Evolutionary conservation across 2,329 filamentous ascomycete species (phyloP), one percentile per base, ranked within the genome.

Genomic region (Penicillium nordicum): DNA sequence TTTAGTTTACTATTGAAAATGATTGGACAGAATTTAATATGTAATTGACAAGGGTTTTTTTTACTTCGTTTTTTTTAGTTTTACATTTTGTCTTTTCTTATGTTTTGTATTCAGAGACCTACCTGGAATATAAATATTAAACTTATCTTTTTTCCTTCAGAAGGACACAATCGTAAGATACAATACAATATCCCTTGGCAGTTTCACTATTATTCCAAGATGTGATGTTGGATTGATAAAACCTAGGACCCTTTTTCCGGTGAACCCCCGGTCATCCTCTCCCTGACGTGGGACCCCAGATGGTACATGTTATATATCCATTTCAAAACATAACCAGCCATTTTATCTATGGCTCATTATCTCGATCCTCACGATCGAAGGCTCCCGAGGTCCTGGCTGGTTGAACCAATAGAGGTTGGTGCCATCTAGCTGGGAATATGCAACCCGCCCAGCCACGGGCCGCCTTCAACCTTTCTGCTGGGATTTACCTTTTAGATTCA

Each of bases 351-450:
- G 14, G 16, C 7, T 23, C 8, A 23, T 32, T 16, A 23, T 48
- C 23, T 41, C 45, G 45, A 54, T 50, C n/a, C 51, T 42, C 23
- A n/a, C 37, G 30, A 50, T 50, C 45, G 44, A 40, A 42, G 29
- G 11, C 44, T 30, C 18, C 18, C 18, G 18, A 18, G 18, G 18
- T 18, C 18, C 47, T 44, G 14, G 25, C 25, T 37, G 16, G 21
- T 18, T 32, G 62, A 48, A 44, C 69, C 69, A 72, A 72, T 71
- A 50, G 50, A 51, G 57, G 56, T 36, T 43, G 52, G 66, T 68
- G 56, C 70, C 70, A 65, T 54, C 55, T 47, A 51, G 60, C 62
- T 67, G 70, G 70, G 65, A 68, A 67, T 60, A 63, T 38, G 34
- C 55, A 60, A 60, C 57, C 57, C 53, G 54, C 42, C 57, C 48